Base-by-base conservation (phyloP, 1,284 basidiomycete species). In the Ustilago crameri region DNA sequence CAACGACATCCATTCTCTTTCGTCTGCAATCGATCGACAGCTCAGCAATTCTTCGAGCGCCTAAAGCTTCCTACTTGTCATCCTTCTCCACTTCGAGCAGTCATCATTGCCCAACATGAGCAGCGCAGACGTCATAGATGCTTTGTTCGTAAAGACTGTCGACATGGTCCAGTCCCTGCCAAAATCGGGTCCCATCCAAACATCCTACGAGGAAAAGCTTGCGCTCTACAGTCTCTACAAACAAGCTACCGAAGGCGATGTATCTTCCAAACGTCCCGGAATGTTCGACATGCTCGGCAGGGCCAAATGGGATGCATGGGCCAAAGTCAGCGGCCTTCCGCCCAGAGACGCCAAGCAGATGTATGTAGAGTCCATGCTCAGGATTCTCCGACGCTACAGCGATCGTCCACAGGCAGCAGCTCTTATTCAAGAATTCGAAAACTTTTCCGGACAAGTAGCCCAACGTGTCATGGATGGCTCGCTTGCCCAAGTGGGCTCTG, bases 251-350 rank as follows among this genome's bases (percentile, higher is more conserved):
- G 89, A 91, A 43, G 93, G 93, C 24, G 93, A 95, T 84, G 91
- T 95, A 41, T 87, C 87, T 56, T 86, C 89, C 15, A 86, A 90
- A 30, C 87, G 93, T 40, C 93, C 93, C n/a, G 91, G 90, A 15
- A 89, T 95, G 37, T 92, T 90, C 86, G 93, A 98, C 82, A 91
- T 96, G 89, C 86, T 97, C 14, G 93, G 93, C 32, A 87, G 94
- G 72, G 94, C 95, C 18, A 97, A 97, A 85, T 97, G 94, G 94
- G 93, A 95, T 85, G 93, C 93, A 30, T 97, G 94, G 94, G 89
- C 90, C 45, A 94, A 93, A 80, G 92, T 95, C 80, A 90, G 90
- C 74, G 93, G 94, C 67, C 82, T 94, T 34, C 88, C 90, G 58
- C 82, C 88, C 27, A 88, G 87, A 59, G 91, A 95, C 81, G 93